These are phyloP conservation scores for Cercospora beticola DNA, from an alignment of 2,329 filamentous ascomycete genomes.

Conservation along the genomic window DNA sequence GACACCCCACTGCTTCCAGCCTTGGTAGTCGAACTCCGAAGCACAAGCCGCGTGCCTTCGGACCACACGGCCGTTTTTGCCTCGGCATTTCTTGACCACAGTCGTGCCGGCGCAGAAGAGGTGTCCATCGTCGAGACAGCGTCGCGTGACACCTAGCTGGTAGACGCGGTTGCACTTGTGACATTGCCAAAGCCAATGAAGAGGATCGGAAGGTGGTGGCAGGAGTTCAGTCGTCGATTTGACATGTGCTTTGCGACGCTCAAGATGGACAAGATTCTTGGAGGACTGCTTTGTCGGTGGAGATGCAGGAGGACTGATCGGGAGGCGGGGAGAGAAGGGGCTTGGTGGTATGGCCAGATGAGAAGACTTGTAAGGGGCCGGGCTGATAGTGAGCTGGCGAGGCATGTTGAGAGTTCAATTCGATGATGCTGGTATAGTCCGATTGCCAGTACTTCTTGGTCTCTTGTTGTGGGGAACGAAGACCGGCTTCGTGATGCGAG, in stretches of 20 bases:
- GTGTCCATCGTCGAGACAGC: conserved; percentile 57
- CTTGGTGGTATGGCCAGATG: conserved; percentile 47
- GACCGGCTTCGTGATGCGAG: conserved; percentile 27
- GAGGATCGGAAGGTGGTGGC: conserved; percentile 36
- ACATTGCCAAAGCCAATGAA: conserved; percentile 55
- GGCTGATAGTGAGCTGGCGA: conserved; percentile 37
- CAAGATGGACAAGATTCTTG: not conserved
- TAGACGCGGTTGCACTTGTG: conserved; percentile 53
- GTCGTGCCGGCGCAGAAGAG: conserved; percentile 53
- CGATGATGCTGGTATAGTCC: not conserved
- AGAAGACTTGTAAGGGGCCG: conserved; percentile 46
- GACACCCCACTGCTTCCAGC: conserved; percentile 50
- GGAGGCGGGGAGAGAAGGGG: conserved; percentile 41
- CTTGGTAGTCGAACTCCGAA: conserved; percentile 54
- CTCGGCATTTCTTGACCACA: conserved; percentile 38
- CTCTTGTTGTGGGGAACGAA: conserved; percentile 20
- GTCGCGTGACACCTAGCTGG: conserved; percentile 50
- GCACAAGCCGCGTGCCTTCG: conserved; percentile 46
- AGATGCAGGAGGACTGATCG: conserved; percentile 23
- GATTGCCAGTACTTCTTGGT: not conserved
- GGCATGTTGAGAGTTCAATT: conserved; percentile 27
- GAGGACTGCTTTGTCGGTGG: conserved; percentile 2
- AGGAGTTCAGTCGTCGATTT: conserved; percentile 22
- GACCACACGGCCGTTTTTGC: conserved; percentile 30
- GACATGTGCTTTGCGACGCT: conserved; percentile 14